Percentiles rank a stretch among this genome's conserved stretches.
Conservation (phyloP, 2,329 filamentous ascomycete genomes). For the Aspergillus quadricinctus region DNA sequence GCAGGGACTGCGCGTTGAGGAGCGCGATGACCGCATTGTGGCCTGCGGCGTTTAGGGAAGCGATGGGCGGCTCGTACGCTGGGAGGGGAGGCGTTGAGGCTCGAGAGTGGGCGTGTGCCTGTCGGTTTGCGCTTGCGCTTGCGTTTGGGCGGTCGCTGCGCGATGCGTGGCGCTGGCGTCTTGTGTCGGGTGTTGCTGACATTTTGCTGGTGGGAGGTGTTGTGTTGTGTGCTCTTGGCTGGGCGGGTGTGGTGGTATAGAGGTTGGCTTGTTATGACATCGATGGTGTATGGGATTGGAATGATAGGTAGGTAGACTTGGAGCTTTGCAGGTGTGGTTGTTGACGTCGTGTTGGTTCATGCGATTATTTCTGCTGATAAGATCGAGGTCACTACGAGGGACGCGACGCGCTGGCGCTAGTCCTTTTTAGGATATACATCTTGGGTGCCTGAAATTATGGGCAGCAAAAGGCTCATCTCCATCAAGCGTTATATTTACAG, state of each 20-base stretch:
- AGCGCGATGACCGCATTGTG: constrained; percentile 47
- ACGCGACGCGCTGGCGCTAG: constrained; percentile 32
- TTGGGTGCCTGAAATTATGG: constrained; percentile 1
- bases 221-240: too few species aligned
- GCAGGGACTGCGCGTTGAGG: constrained; percentile 37
- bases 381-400: constrained; percentile 1
- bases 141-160: not conserved
- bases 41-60: constrained; percentile 47
- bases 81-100: constrained; percentile 32
- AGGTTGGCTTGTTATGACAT: too few species aligned
- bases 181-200: not conserved
- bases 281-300: not conserved
- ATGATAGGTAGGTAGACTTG: too few species aligned
- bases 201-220: too few species aligned
- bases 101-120: constrained; percentile 1
- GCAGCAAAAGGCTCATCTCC: constrained; percentile 1
- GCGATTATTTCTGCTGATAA: constrained; percentile 4
- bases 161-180: constrained; percentile 1
- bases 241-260: too few species aligned
- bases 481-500: not conserved
- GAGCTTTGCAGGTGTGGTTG: not conserved
- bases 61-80: constrained; percentile 50
- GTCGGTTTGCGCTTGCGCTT: constrained; percentile 4
- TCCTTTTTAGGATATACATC: constrained; percentile 24
- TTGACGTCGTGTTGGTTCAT: not conserved